Evolutionary conservation across 768 basidiomycete genomes (phyloP).

Genomic region (Panaeolus papilionaceus): DNA sequence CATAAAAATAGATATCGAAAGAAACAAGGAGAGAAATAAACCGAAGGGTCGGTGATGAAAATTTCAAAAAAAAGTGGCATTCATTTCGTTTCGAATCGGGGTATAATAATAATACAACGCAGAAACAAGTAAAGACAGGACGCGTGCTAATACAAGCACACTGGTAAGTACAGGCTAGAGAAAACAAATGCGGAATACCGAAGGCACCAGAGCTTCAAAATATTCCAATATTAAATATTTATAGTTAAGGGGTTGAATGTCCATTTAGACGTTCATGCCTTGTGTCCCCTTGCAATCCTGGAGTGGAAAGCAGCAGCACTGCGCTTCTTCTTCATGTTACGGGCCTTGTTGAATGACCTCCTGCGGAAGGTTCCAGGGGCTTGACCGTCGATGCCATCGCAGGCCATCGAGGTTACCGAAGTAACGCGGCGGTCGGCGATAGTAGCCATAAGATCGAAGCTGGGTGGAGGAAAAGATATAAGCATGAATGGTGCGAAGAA

Average conservation of each 20-base stretch:
- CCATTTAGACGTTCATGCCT: slow-evolving; percentile 5
- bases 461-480: neutral
- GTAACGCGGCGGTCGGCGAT: slow-evolving; percentile 26
- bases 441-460: slow-evolving; percentile 27
- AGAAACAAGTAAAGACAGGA: slow-evolving; percentile 1
- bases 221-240: neutral
- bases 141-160: neutral
- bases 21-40: too few species aligned
- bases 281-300: neutral
- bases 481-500: neutral
- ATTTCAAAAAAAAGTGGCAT: neutral
- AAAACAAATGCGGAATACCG: neutral
- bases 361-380: slow-evolving; percentile 28
- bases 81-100: neutral
- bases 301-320: neutral
- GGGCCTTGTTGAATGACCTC: neutral
- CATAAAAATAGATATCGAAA: too few species aligned
- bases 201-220: too few species aligned
- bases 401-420: slow-evolving; percentile 27
- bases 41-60: neutral
- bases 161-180: neutral
- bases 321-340: slow-evolving; percentile 1
- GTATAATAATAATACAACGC: neutral
- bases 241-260: neutral
- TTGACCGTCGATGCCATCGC: slow-evolving; percentile 32